A percentile compares a stretch with the other conserved stretches of the same genome.
phyloP scores from a whole-genome alignment of 805 yeast genomes.

The Pichia deserticola region DNA sequence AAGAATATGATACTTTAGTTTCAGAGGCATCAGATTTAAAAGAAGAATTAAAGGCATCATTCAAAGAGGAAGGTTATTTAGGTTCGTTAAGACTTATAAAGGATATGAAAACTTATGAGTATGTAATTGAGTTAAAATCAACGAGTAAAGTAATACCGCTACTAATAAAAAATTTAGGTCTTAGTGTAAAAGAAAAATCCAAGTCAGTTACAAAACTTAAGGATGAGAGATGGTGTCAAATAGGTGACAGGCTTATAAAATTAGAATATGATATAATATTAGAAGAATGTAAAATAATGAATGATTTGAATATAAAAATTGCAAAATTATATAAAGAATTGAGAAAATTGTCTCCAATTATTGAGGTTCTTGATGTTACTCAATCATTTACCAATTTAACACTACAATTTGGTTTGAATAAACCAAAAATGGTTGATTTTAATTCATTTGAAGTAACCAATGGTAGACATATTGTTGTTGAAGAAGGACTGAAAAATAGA shows the following conservation, averaged over 20 bases:
- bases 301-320: conserved; percentile 39
- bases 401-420: conserved; percentile 52
- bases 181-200: conserved; percentile 19
- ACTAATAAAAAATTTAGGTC: conserved; percentile 10
- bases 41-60: conserved; percentile 9
- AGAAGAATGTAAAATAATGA: conserved; percentile 51
- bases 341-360: conserved; percentile 39
- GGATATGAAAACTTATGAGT: conserved; percentile 23
- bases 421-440: conserved; percentile 55
- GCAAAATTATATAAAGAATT: conserved; percentile 38
- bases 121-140: conserved; percentile 21
- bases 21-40: conserved; percentile 2
- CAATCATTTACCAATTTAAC: conserved; percentile 69
- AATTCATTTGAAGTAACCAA: conserved; percentile 41
- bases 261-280: conserved; percentile 39
- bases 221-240: conserved; percentile 41
- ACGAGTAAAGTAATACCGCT: conserved; percentile 18
- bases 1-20: conserved; percentile 16
- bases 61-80: conserved; percentile 17
- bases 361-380: conserved; percentile 64
- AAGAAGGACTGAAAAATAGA: conserved; percentile 49
- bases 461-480: conserved; percentile 87
- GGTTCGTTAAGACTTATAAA: conserved; percentile 19
- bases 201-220: conserved; percentile 29
- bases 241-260: conserved; percentile 43